Percentiles rank a stretch among this genome's conserved stretches.
Evolutionary conservation across 179 eudicot genomes (phyloP).

Genomic region (Gypsophila paniculata): DNA sequence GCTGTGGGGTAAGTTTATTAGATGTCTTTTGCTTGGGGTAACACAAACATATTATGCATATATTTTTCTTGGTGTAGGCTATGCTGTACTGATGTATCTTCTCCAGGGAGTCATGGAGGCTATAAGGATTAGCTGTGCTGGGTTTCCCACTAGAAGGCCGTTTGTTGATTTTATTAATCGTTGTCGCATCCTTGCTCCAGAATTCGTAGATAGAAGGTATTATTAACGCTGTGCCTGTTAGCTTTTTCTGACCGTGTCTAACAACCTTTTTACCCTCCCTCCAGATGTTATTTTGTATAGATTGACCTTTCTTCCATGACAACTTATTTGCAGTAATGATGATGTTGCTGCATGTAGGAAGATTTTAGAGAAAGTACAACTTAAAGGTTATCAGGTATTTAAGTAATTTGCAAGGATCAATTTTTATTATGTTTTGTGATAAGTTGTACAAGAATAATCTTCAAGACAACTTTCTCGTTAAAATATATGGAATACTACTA

Average conservation of each 20-base stretch:
- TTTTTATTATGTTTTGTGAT: neutral
- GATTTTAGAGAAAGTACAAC: slow-evolving; percentile 58
- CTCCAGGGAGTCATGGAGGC: slow-evolving; percentile 95
- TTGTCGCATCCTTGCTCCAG: slow-evolving; percentile 71
- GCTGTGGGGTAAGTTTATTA: slow-evolving; percentile 67
- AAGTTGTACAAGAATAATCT: neutral
- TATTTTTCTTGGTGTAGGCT: neutral
- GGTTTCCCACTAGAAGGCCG: slow-evolving; percentile 77
- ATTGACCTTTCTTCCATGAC: slow-evolving; percentile 23
- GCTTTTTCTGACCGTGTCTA: neutral
- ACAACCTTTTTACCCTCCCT: neutral
- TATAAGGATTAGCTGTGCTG: slow-evolving; percentile 92
- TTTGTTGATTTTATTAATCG: slow-evolving; percentile 67
- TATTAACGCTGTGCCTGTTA: neutral
- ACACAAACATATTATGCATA: neutral
- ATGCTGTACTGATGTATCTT: slow-evolving; percentile 9
- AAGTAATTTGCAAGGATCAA: slow-evolving; percentile 1
- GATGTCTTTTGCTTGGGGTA: slow-evolving; percentile 6
- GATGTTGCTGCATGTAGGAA: slow-evolving; percentile 57
- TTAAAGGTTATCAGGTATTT: slow-evolving; percentile 79
- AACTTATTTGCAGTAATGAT: slow-evolving; percentile 39
- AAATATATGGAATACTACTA: too few relatives aligned
- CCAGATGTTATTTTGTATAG: slow-evolving; percentile 6
- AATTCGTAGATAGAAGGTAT: slow-evolving; percentile 61
- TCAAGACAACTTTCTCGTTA: neutral